phyloP scores from a whole-genome alignment of 768 basidiomycete genomes.

The Rubroboletus satanas region DNA sequence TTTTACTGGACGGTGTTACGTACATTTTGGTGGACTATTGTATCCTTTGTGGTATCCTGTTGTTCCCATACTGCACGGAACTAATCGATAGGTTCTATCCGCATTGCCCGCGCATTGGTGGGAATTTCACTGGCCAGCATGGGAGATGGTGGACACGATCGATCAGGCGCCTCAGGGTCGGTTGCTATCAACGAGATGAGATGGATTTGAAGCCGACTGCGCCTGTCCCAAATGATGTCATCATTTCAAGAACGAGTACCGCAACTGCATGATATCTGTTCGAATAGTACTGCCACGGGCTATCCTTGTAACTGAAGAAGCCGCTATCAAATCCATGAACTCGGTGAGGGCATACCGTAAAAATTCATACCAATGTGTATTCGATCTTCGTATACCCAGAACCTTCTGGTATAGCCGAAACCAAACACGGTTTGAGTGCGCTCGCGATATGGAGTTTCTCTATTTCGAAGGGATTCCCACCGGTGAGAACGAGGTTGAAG shows the following conservation, averaged over 20 bases:
- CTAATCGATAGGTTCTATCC: not conserved
- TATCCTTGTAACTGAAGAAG: not conserved
- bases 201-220: too few relatives aligned
- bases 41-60: not conserved
- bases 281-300: not conserved
- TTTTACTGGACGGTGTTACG: conserved; percentile 2
- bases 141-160: not conserved
- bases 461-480: conserved; percentile 5
- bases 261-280: not conserved
- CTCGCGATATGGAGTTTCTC: not conserved
- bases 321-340: not conserved
- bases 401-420: conserved; percentile 9
- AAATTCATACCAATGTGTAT: not conserved
- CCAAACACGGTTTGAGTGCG: not conserved
- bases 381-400: not conserved
- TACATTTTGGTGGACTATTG: conserved; percentile 14
- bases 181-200: not conserved
- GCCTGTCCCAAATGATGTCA: conserved; percentile 3
- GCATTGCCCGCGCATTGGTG: not conserved
- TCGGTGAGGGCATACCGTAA: not conserved
- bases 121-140: not conserved
- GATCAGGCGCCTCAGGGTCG: not conserved
- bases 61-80: not conserved
- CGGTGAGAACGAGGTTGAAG: not conserved
- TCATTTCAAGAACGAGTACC: not conserved